Base-by-base conservation (phyloP, 257 asterid species). In the Rhazya stricta region DNA sequence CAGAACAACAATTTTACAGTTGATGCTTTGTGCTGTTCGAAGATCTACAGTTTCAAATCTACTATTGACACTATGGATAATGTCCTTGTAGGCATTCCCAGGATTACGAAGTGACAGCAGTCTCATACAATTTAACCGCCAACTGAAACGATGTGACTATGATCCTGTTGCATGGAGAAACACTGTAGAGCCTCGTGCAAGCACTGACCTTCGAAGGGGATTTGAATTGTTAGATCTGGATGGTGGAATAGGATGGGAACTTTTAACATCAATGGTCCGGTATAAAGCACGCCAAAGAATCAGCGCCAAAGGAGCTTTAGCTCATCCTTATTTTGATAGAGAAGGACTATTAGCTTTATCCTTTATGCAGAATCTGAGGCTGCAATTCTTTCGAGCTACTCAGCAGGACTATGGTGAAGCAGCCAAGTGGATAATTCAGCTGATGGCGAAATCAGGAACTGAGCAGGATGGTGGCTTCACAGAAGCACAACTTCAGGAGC, bases 231-330 rank as follows among this genome's bases (percentile, higher is more conserved):
- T 95, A 62, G 98, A 95, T 79, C 78, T 95, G 82, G 97, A 92
- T 78, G 92, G 86, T 60, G 99, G 99, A 15, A 84, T 84, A 27
- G 99, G 98, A 16, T 95, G 99, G 99, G 97, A 92, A 76, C 97
- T 92, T 69, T 63, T 95, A 58, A 85, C 88, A 61, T 92, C 99
- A 72, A 91, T 92, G 97, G 94, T 92, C 54, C 96, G 98, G 4
- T 92, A 87, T 69, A 91, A 88, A 79, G 98, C 98, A 19, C 93
- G 98, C 29, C 93, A 88, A 81, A 84, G 98, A 77, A 78, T 77
- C 50, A 91, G 99, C 1, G 98, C 98, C 5, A 95, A 92, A 77
- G 84, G 88, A 73, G 98, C 99, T 74, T 80, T 92, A 15, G 99
- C 97, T 78, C 91, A 95, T 88, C 98, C 99, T 39, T 95, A 89